Conservation (phyloP, 176 grass and related monocot genomes). For the Avena atlantica region DNA sequence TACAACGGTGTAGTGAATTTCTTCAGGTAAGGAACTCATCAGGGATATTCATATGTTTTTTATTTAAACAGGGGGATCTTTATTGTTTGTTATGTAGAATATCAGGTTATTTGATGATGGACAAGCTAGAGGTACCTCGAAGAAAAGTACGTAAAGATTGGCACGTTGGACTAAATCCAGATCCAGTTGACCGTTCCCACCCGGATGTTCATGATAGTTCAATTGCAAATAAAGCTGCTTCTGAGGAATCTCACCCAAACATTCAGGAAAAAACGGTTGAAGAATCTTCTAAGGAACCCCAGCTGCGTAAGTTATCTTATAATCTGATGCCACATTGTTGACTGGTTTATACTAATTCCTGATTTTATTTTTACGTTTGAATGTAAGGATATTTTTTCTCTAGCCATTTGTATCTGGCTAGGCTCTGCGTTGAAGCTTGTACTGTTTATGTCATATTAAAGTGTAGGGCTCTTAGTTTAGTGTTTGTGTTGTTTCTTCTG, state of each 20-base stretch:
- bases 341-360: constrained; percentile 26
- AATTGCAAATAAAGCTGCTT: constrained; percentile 61
- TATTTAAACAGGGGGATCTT: constrained; percentile 25
- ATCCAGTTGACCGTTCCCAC: constrained; percentile 85
- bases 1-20: constrained; percentile 96
- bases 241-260: constrained; percentile 44
- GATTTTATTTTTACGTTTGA: constrained; percentile 33
- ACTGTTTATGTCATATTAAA: constrained; percentile 11
- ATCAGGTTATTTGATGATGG: constrained; percentile 96
- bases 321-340: neutral
- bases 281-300: constrained; percentile 39
- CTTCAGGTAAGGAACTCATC: constrained; percentile 68
- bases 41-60: constrained; percentile 3
- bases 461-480: constrained; percentile 20
- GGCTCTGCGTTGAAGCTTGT: neutral
- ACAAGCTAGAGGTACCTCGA: constrained; percentile 95
- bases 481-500: constrained; percentile 16
- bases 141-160: constrained; percentile 93
- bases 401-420: constrained; percentile 5
- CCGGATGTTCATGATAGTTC: constrained; percentile 90
- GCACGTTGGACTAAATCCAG: constrained; percentile 86
- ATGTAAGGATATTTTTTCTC: neutral
- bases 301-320: constrained; percentile 27
- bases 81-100: constrained; percentile 65
- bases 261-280: constrained; percentile 38